These are phyloP conservation scores for Fraxinus cuspidata DNA, from an alignment of 257 asterid genomes.

Conservation along the genomic window DNA sequence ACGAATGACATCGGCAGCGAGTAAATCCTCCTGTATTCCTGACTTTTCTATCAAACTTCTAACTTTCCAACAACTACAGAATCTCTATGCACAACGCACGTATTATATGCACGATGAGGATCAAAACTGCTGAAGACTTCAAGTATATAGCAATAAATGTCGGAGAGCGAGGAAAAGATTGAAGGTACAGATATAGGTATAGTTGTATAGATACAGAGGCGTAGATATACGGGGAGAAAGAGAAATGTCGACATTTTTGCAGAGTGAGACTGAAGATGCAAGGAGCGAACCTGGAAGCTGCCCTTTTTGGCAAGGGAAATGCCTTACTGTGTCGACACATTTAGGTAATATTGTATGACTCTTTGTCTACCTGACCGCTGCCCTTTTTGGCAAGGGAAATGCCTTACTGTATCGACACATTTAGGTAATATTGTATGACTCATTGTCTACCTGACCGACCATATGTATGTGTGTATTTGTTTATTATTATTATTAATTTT, in stretches of 20 bases:
- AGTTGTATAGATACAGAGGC: neutral
- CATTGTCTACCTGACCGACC: no score
- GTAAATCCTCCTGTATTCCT: neutral
- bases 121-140: neutral
- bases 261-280: neutral
- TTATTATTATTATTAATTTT: no score
- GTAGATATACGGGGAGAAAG: neutral
- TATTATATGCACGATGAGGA: neutral
- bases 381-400: neutral
- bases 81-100: neutral
- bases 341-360: neutral
- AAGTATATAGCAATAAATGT: neutral
- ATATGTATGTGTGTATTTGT: neutral
- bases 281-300: neutral
- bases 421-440: neutral
- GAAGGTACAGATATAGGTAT: neutral
- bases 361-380: no score
- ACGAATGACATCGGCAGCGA: constrained; percentile 39
- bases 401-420: neutral
- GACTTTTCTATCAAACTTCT: neutral
- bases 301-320: neutral
- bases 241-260: neutral
- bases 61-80: neutral
- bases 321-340: neutral
- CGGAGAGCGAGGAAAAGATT: neutral